These are phyloP conservation scores for Thermoascus crustaceus DNA, from an alignment of 2,329 filamentous ascomycete genomes.

Conservation along the genomic window DNA sequence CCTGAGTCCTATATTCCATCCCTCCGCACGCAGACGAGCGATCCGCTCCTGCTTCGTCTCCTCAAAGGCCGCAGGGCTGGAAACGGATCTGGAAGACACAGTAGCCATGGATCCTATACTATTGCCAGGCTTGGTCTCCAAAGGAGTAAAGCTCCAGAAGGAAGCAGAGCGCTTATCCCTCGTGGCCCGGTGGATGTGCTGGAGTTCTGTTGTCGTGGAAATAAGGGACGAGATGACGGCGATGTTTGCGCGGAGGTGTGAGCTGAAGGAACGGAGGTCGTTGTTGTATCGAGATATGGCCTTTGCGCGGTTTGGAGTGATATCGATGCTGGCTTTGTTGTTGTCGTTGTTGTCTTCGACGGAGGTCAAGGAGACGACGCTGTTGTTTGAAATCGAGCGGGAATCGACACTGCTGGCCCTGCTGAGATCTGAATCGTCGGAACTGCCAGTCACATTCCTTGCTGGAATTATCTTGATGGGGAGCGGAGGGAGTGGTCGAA, in stretches of 20 bases:
- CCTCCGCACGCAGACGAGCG: constrained; percentile 23
- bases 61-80: constrained; percentile 11
- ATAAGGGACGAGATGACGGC: constrained; percentile 18
- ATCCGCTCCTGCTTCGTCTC: constrained; percentile 30
- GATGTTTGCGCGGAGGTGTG: constrained; percentile 21
- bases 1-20: constrained; percentile 32
- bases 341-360: neutral
- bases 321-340: neutral
- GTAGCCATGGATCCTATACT: neutral
- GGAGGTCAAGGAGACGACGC: too few relatives aligned
- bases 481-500: neutral
- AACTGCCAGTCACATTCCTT: too few relatives aligned
- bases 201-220: constrained; percentile 15
- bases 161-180: constrained; percentile 25
- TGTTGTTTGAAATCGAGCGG: neutral
- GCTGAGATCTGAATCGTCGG: too few relatives aligned
- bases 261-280: constrained; percentile 16
- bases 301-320: constrained; percentile 5
- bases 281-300: constrained; percentile 17
- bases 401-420: neutral
- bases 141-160: constrained; percentile 33
- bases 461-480: neutral
- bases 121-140: constrained; percentile 6
- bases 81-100: constrained; percentile 2
- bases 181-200: constrained; percentile 17